phyloP scores from a whole-genome alignment of 352 stramenopile genomes.

The Aphanomyces invadans region DNA sequence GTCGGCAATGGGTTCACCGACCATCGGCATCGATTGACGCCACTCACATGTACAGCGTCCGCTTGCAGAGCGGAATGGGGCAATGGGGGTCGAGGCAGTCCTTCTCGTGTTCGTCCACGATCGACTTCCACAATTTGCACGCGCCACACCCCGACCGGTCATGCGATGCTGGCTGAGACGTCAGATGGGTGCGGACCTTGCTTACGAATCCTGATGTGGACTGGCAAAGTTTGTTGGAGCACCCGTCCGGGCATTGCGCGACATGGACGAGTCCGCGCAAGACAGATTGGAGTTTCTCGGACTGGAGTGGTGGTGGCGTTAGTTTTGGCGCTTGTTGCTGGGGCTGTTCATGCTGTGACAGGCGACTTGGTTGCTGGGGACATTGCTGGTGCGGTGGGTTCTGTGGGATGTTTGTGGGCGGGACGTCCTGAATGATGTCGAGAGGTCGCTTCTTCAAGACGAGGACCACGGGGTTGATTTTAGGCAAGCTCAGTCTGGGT shows the following conservation, averaged over 20 bases:
- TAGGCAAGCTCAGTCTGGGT: not conserved
- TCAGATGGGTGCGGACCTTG: conserved; percentile 43
- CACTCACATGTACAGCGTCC: conserved; percentile 4
- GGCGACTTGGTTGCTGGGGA: not conserved
- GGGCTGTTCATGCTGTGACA: not conserved
- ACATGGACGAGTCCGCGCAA: conserved; percentile 45
- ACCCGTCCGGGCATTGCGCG: conserved; percentile 34
- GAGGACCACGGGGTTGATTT: conserved; percentile 10
- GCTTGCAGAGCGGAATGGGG: conserved; percentile 37
- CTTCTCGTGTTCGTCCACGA: conserved; percentile 33
- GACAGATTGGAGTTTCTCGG: conserved; percentile 51
- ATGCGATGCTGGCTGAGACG: conserved; percentile 28
- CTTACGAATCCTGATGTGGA: conserved; percentile 46
- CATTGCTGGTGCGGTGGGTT: not conserved
- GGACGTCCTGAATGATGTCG: too few species aligned
- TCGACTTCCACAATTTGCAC: conserved; percentile 50
- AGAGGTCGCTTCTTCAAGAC: conserved; percentile 6
- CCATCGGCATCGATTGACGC: not conserved
- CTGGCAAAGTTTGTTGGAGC: conserved; percentile 43
- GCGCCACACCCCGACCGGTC: conserved; percentile 37
- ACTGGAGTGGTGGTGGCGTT: too few species aligned
- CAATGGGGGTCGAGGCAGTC: conserved; percentile 29
- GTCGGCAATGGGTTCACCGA: too few species aligned
- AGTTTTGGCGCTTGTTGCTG: too few species aligned
- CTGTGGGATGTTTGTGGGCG: too few species aligned